These are phyloP conservation scores for Sapria himalayana DNA, from an alignment of 345 rosid species.

Conservation along the genomic window DNA sequence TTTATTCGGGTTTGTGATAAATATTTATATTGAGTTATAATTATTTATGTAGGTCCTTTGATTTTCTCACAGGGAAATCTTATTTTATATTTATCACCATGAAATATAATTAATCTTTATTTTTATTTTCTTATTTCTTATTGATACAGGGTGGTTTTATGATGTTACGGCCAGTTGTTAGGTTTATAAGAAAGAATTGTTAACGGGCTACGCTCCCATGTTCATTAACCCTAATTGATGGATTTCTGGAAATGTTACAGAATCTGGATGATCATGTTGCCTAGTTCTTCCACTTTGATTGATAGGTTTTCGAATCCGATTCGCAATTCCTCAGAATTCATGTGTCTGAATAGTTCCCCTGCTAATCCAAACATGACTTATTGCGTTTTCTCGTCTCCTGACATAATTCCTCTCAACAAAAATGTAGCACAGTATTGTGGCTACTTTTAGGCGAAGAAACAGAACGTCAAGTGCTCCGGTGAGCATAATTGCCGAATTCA, in stretches of 20 bases:
- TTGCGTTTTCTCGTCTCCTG: conserved; percentile 48
- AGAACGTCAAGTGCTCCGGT: conserved; percentile 33
- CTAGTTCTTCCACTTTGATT: conserved; percentile 27
- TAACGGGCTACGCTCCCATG: no score
- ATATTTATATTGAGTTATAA: no score
- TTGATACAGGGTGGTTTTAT: no score
- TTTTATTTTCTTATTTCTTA: no score
- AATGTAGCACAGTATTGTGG: conserved; percentile 53
- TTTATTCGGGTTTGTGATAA: no score
- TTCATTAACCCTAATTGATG: conserved; percentile 45
- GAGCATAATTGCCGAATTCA: conserved; percentile 26
- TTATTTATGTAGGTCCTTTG: no score
- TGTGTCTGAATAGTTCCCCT: conserved; percentile 34
- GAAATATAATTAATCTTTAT: no score
- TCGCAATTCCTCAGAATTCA: conserved; percentile 32
- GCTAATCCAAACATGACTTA: conserved; percentile 78
- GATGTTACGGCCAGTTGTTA: no score
- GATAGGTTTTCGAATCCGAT: conserved; percentile 21
- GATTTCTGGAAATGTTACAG: conserved; percentile 33
- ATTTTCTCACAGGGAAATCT: no score
- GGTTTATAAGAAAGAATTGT: no score
- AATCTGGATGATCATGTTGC: conserved; percentile 22
- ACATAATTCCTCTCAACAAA: conserved; percentile 46
- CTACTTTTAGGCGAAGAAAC: conserved; percentile 41
- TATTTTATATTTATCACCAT: no score